Base-by-base conservation (phyloP, 139 green algal species). In the Asterochloris sp. region DNA sequence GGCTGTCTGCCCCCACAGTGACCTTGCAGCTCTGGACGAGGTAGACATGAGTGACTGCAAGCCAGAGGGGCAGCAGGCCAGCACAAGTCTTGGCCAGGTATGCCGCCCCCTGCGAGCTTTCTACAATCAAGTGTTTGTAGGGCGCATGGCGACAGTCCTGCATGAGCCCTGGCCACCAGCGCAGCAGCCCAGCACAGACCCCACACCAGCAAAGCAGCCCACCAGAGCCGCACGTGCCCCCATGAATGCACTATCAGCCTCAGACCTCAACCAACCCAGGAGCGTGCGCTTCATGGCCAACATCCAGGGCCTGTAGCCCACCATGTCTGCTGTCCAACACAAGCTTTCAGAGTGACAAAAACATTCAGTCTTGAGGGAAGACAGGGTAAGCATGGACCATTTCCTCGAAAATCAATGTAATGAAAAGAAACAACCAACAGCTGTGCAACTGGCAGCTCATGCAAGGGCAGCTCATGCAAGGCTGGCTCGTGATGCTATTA, bases 81-180 rank as follows among this genome's bases (percentile, higher is more conserved):
- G 61, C 68, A 47, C 14, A 14, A 47, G 13, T 47, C 8, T 11
- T 67, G 60, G 21, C 69, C 38, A 14, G 28, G 60, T 62, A 73
- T 38, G 82, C 75, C 10, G 82, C 78, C 74, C 80, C 81, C 12
- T 62, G 83, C 11, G 23, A 82, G 66, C 66, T 84, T 54, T 54
- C 38, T 87, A 87, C 74, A 87, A 87, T 71, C 24, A 87, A 8
- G 66, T 84, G n/a, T 87, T 84, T 63, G 62, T 87, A 38, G 64
- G 78, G 10, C n/a, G 63, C 64, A 82, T 87, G 78, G 76, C 64
- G 10, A 21, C 12, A 13, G 12, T 27, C 27, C 27, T 85, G 38
- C 74, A 82, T 21, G 21, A 84, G 14, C 66, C 23, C 23, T 73
- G 76, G 15, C 15, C 74, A 21, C 23, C 26, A 21, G 13, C 29